Base-by-base conservation (phyloP, 1,139 yeast genomes). In the Lodderomyces elongisporus region DNA sequence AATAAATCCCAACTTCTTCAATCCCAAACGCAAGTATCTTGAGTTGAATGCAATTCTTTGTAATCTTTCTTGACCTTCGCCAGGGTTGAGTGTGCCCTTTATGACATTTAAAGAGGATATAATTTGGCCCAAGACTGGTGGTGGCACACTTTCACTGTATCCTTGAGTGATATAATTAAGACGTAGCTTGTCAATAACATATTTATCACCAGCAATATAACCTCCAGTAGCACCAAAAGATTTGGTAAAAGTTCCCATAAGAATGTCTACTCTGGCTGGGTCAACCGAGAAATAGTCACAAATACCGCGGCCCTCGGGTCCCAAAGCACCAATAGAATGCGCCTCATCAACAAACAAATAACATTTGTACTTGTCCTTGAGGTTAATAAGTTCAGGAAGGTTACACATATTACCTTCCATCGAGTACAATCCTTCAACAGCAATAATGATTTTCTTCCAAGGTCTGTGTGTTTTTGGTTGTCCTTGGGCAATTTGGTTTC, bases 161-260 rank as follows among this genome's bases (percentile, higher is more conserved):
- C 67, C 70, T 45, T 81, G 77, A 29, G 91, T 83, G 44, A 87
- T 73, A 49, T 85, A 79, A 48, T 76, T 79, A 30, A 84, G 48
- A 59, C 91, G 78, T 41, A 91, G 63, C 48, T 80, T 74, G 47
- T 87, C 89, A 37, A 89, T 82, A 29, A 85, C 62, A 33, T 58
- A 62, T 51, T 77, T 73, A 44, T 72, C 71, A 34, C 83, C 94
- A 15, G 96, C 93, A 44, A 91, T 68, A 56, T 91, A 91, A 31
- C 98, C 99, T 52, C 99, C 99, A 30, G 97, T 88, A 18, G 98
- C 97, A 52, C 99, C 98, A 59, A 91, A 91, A 4, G 96, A 87
- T 62, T 91, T 91, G 35, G 98, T 93, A 39, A 93, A 74, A 6
- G 99, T 91, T 32, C 99, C 99, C 99, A 91, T 91, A 47, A 91